Evolutionary conservation across 1,284 basidiomycete species (phyloP).

Genomic region (Rhodotorula glutinis): DNA sequence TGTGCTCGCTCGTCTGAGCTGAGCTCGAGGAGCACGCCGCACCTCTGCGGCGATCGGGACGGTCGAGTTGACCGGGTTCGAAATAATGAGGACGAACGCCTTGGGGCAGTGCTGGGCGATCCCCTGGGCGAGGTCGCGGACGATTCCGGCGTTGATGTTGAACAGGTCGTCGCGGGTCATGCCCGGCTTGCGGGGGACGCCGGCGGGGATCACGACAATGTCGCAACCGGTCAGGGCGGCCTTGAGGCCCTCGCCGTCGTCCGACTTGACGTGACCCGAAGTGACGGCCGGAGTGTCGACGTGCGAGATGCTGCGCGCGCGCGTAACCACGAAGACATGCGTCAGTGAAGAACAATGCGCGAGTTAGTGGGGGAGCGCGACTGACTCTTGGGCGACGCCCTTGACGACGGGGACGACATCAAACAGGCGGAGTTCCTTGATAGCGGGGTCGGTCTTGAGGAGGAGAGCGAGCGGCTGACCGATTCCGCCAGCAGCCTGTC

Average conservation of each 20-base stretch:
- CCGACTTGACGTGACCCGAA: slow-evolving; percentile 54
- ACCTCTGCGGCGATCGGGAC: slow-evolving; percentile 90
- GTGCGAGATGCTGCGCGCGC: slow-evolving; percentile 53
- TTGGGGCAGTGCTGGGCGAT: slow-evolving; percentile 83
- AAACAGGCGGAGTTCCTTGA: slow-evolving; percentile 69
- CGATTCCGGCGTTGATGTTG: slow-evolving; percentile 99
- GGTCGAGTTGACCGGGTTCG: slow-evolving; percentile 65
- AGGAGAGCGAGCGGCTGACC: slow-evolving; percentile 89
- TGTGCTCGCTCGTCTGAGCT: no score
- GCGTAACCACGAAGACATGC: no score
- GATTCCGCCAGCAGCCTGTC: slow-evolving; percentile 56
- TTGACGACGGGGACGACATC: slow-evolving; percentile 99
- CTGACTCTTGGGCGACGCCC: slow-evolving; percentile 53
- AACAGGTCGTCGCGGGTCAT: slow-evolving; percentile 84
- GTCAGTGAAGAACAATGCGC: neutral
- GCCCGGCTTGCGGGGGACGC: slow-evolving; percentile 80
- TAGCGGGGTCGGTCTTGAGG: slow-evolving; percentile 60
- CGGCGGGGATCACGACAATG: slow-evolving; percentile 92
- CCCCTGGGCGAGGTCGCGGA: slow-evolving; percentile 84
- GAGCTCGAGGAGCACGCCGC: neutral
- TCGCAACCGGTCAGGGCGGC: slow-evolving; percentile 80
- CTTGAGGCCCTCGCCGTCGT: slow-evolving; percentile 62
- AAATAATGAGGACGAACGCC: slow-evolving; percentile 65
- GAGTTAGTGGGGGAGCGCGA: no score
- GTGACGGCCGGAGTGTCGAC: slow-evolving; percentile 51